Percentiles rank a stretch among this genome's conserved stretches.
Evolutionary conservation across 2,329 filamentous ascomycete species (phyloP).

Genomic region (Madurella fahalii): DNA sequence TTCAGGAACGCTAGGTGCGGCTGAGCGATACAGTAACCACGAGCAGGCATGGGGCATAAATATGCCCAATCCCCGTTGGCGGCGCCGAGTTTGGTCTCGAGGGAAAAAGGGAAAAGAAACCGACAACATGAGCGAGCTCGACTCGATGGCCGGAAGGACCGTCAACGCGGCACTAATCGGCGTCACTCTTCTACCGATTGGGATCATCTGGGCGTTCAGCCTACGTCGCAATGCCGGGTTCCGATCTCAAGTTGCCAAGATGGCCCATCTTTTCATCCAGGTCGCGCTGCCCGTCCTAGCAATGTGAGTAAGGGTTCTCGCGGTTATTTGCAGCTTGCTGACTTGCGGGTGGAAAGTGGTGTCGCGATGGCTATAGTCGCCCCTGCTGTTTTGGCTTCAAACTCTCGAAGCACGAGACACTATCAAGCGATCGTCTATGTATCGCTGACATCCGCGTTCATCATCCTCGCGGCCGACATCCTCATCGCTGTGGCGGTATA

Average conservation of each 20-base stretch:
- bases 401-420: too few relatives aligned
- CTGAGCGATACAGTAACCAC: background rate
- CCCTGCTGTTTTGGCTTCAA: too few relatives aligned
- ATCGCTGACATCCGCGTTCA: background rate
- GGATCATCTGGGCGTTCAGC: background rate
- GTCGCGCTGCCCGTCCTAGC: slow-evolving; percentile 2
- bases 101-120: background rate
- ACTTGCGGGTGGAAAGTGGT: too few relatives aligned
- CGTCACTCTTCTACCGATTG: slow-evolving; percentile 2
- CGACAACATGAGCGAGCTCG: slow-evolving; percentile 5
- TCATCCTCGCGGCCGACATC: background rate
- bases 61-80: too few relatives aligned
- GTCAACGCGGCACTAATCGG: background rate
- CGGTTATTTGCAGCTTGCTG: too few relatives aligned
- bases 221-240: background rate
- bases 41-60: too few relatives aligned
- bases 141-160: background rate
- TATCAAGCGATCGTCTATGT: background rate
- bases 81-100: too few relatives aligned
- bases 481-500: background rate
- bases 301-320: background rate
- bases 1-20: too few relatives aligned
- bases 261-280: background rate
- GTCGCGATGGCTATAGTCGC: too few relatives aligned
- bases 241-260: background rate